Evolutionary conservation across 805 yeast genomes (phyloP).

Genomic region (Suhomyces canberraensis): DNA sequence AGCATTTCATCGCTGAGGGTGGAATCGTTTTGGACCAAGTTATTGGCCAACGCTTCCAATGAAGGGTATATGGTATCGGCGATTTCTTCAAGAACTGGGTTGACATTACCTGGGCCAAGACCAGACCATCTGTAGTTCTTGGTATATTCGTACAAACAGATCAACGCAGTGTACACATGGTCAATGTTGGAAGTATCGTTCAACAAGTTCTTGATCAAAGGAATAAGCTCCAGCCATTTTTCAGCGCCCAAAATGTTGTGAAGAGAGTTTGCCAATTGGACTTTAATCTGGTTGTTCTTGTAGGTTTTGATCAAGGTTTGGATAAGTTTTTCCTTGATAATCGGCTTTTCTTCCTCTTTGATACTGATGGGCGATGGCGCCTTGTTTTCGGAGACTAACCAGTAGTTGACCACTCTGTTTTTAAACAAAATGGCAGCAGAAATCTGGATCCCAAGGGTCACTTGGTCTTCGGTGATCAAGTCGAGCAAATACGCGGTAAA

Average conservation of each 20-base stretch:
- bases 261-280: conserved; percentile 57
- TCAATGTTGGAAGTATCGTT: conserved; percentile 33
- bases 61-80: conserved; percentile 34
- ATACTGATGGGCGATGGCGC: conserved; percentile 21
- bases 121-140: conserved; percentile 39
- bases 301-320: conserved; percentile 40
- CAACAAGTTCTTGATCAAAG: conserved; percentile 42
- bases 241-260: conserved; percentile 51
- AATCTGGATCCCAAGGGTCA: conserved; percentile 41
- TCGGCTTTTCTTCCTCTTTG: conserved; percentile 31
- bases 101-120: conserved; percentile 41
- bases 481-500: conserved; percentile 54
- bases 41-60: conserved; percentile 29
- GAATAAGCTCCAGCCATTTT: conserved; percentile 42
- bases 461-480: conserved; percentile 43
- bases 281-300: conserved; percentile 40
- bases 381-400: conserved; percentile 36
- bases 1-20: conserved; percentile 31
- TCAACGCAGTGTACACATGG: conserved; percentile 39
- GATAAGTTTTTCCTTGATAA: conserved; percentile 36
- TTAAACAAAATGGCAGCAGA: conserved; percentile 45
- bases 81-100: conserved; percentile 40
- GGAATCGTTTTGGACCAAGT: conserved; percentile 23
- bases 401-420: conserved; percentile 36
- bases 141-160: conserved; percentile 40